Percentiles rank a stretch among this genome's conserved stretches.
phyloP scores from a whole-genome alignment of 169 alveolate species.

The Eimeria maxima region DNA sequence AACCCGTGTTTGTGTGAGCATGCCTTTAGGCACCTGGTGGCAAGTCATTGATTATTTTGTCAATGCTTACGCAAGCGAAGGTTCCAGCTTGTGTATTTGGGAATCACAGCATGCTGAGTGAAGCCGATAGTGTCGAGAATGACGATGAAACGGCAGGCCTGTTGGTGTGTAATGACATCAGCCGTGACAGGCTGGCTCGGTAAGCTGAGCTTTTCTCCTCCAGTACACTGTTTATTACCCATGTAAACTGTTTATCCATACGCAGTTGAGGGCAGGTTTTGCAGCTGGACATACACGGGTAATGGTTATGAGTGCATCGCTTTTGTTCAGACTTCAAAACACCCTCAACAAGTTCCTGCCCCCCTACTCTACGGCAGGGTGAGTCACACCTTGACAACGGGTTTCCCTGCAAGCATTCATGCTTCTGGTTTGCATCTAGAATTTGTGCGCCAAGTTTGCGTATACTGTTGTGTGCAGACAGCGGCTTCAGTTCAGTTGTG shows the following conservation, averaged over 20 bases:
- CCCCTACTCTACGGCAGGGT: conserved; percentile 67
- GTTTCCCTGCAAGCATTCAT: background rate
- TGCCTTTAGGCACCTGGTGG: conserved; percentile 76
- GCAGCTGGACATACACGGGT: background rate
- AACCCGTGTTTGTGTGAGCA: background rate
- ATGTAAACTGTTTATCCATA: background rate
- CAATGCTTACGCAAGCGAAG: conserved; percentile 55
- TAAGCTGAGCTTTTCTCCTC: background rate
- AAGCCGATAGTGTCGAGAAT: background rate
- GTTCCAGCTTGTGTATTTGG: conserved; percentile 18
- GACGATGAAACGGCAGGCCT: conserved; percentile 56
- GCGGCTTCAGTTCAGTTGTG: conserved; percentile 74
- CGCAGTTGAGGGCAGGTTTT: background rate
- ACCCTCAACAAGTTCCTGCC: conserved; percentile 64
- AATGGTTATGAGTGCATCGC: background rate
- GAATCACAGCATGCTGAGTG: background rate
- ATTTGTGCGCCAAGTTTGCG: background rate
- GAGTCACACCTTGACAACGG: background rate
- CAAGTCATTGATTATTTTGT: conserved; percentile 51
- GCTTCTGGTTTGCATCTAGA: background rate
- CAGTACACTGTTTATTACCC: background rate
- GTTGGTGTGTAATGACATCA: conserved; percentile 76
- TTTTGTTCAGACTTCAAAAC: conserved; percentile 42
- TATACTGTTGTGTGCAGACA: conserved; percentile 31
- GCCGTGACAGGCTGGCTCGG: conserved; percentile 76